These are phyloP conservation scores for Cystobasidium sp. DNA, from an alignment of 1,284 basidiomycete genomes.

Conservation along the genomic window DNA sequence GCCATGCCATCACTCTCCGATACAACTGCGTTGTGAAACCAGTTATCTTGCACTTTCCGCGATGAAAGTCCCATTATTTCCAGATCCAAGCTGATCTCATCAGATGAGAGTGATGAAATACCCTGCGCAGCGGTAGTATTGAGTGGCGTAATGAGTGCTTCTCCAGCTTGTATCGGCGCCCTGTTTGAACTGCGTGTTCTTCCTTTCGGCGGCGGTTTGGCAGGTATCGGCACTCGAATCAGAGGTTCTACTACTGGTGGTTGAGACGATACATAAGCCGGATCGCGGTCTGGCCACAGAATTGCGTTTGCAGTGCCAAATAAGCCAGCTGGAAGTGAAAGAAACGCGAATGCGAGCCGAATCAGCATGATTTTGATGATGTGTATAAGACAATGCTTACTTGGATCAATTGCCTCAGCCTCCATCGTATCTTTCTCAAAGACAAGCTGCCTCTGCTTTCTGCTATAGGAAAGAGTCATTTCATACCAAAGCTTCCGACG, in stretches of 20 bases:
- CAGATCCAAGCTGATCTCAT: slow-evolving; percentile 18
- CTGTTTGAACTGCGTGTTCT: slow-evolving; percentile 18
- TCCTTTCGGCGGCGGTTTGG: slow-evolving; percentile 4
- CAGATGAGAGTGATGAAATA: slow-evolving; percentile 3
- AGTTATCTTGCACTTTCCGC: background rate
- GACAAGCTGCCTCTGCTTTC: slow-evolving; percentile 1
- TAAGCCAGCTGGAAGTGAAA: background rate
- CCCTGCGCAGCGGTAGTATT: slow-evolving; percentile 1
- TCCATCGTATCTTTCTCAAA: slow-evolving; percentile 15
- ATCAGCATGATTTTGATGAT: background rate
- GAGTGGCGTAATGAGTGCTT: slow-evolving; percentile 4
- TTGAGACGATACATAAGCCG: background rate
- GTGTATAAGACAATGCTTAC: background rate
- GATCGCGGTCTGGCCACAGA: slow-evolving; percentile 4
- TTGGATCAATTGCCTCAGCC: slow-evolving; percentile 5
- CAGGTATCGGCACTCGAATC: background rate
- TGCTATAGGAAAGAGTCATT: background rate
- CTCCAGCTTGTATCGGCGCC: background rate
- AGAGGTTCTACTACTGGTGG: slow-evolving; percentile 12
- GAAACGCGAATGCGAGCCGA: background rate
- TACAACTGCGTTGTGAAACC: slow-evolving; percentile 16
- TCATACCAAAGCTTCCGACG: slow-evolving; percentile 13
- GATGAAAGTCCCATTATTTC: slow-evolving; percentile 17
- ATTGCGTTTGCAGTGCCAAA: slow-evolving; percentile 1
- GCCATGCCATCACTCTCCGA: too few relatives aligned